Conservation (phyloP, 1,139 yeast genomes). For the Zygoascus sp. region DNA sequence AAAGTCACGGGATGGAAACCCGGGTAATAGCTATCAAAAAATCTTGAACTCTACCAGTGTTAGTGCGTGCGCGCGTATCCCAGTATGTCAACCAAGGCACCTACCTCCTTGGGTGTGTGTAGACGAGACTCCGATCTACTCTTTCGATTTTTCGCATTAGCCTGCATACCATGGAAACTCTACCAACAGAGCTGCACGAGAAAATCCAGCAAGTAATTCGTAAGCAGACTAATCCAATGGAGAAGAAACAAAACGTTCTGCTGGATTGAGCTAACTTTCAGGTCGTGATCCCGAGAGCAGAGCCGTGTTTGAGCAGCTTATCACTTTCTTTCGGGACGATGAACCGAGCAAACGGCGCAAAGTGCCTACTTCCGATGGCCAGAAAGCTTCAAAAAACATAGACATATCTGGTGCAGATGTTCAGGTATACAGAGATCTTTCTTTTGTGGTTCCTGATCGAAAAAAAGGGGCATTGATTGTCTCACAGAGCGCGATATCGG, state of each 20-base stretch:
- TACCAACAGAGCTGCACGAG: slow-evolving; percentile 8
- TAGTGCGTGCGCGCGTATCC: too few relatives aligned
- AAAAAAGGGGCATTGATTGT: slow-evolving; percentile 12
- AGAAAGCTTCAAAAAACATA: neutral
- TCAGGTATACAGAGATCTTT: slow-evolving; percentile 6
- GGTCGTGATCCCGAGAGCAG: slow-evolving; percentile 8
- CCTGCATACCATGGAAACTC: slow-evolving; percentile 7
- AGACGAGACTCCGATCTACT: too few relatives aligned
- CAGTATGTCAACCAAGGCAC: too few relatives aligned
- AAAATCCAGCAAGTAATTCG: slow-evolving; percentile 8
- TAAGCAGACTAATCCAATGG: slow-evolving; percentile 1
- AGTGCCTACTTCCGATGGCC: neutral
- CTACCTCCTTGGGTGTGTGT: too few relatives aligned
- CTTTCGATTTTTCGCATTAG: too few relatives aligned
- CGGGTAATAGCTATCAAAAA: too few relatives aligned
- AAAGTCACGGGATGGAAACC: too few relatives aligned
- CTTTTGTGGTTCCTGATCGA: slow-evolving; percentile 11
- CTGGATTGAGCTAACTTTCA: slow-evolving; percentile 5
- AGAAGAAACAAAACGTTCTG: too few relatives aligned
- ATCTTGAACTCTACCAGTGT: too few relatives aligned
- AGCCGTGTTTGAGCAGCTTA: slow-evolving; percentile 10
- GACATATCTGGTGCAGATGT: slow-evolving; percentile 2
- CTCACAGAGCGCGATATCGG: slow-evolving; percentile 3
- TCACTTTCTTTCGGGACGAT: neutral
- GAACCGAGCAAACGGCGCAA: slow-evolving; percentile 10